A percentile compares a stretch with the other conserved stretches of the same genome.
These are phyloP conservation scores for bread wheat (Triticum aestivum) DNA, from an alignment of 176 grass and related monocot species.

Conservation along the genomic window DNA sequence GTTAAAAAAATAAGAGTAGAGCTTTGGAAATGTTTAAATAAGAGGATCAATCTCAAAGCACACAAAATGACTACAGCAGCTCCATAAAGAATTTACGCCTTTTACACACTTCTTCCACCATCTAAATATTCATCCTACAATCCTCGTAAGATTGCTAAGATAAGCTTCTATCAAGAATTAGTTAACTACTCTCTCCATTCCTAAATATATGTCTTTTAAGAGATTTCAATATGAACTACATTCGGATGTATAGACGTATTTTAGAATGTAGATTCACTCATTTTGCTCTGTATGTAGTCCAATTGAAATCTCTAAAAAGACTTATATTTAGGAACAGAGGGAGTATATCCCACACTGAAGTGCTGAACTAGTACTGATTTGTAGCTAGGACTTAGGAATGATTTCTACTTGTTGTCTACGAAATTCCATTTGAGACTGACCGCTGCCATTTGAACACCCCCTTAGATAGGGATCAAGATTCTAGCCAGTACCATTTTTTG, in stretches of 20 bases:
- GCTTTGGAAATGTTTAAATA: neutral
- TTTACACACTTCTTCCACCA: neutral
- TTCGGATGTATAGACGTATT: no score
- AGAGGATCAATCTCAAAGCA: neutral
- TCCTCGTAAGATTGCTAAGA: neutral
- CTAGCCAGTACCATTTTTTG: neutral
- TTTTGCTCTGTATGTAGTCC: no score
- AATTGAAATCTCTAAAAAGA: no score
- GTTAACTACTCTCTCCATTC: neutral
- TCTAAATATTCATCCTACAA: slow-evolving; percentile 7
- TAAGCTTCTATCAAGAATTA: neutral
- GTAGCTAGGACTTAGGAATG: neutral
- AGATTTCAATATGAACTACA: no score
- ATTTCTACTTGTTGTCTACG: neutral
- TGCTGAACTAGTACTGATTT: neutral
- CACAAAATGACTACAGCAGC: neutral
- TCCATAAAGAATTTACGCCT: neutral
- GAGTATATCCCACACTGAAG: no score
- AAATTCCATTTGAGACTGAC: slow-evolving; percentile 20
- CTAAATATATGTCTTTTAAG: no score
- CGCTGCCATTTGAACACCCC: neutral
- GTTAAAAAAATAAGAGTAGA: neutral
- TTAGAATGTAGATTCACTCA: no score
- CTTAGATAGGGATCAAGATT: neutral
- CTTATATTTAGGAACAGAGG: no score